A percentile compares a stretch with the other conserved stretches of the same genome.
These are phyloP conservation scores for Carnegiea gigantea DNA, from an alignment of 179 eudicot species.

Conservation along the genomic window DNA sequence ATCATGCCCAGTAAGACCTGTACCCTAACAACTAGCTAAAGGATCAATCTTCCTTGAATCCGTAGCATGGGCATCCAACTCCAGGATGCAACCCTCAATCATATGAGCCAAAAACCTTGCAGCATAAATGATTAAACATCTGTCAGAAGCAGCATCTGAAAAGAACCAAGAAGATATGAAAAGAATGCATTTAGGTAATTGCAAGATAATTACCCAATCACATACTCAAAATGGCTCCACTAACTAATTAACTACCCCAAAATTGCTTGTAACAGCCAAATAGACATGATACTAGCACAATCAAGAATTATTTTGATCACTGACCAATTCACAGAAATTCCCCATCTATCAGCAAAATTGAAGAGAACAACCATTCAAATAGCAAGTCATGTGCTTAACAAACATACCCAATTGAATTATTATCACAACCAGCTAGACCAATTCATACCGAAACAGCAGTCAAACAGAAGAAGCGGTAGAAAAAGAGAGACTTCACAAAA, in stretches of 20 bases:
- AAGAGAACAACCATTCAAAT: not conserved
- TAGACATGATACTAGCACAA: not conserved
- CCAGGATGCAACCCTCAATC: conserved; percentile 20
- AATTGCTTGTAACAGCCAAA: not conserved
- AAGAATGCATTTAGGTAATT: not conserved
- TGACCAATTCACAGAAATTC: not conserved
- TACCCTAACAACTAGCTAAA: conserved; percentile 22
- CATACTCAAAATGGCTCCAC: not conserved
- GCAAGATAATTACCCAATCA: not conserved
- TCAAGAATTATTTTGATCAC: conserved; percentile 18
- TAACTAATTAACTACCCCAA: not conserved
- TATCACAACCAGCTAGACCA: conserved; percentile 14
- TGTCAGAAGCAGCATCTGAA: not conserved
- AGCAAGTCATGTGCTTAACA: conserved; percentile 10
- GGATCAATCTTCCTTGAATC: conserved; percentile 14
- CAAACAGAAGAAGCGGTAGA: not conserved
- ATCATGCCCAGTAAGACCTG: conserved; percentile 37
- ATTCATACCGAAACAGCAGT: not conserved
- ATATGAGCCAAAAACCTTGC: conserved; percentile 7
- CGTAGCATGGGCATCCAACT: conserved; percentile 13
- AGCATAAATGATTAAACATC: not conserved
- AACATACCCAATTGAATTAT: conserved; percentile 11
- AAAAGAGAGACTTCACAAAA: not conserved
- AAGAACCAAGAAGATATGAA: not conserved
- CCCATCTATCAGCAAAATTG: not conserved